phyloP scores from a whole-genome alignment of 2,329 filamentous ascomycete species.

The Neofusicoccum parvum region DNA sequence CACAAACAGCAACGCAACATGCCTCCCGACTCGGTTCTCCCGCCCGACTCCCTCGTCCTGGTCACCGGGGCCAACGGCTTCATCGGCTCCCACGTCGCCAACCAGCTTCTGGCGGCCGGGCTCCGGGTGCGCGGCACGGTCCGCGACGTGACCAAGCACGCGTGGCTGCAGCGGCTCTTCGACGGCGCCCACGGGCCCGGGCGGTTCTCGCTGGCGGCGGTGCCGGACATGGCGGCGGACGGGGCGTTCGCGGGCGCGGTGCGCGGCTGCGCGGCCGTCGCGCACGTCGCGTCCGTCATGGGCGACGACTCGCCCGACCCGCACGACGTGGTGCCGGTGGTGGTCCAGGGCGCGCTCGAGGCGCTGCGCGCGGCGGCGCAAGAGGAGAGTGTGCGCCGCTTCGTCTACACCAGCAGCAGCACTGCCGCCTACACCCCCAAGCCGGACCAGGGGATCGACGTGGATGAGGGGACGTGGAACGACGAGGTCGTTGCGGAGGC shows the following conservation, averaged over 20 bases:
- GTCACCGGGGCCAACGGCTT: slow-evolving; percentile 42
- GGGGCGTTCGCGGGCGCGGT: slow-evolving; percentile 32
- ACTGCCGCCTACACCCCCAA: no score
- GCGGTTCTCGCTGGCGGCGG: slow-evolving; percentile 31
- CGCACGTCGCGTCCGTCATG: slow-evolving; percentile 50
- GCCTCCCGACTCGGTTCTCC: slow-evolving; percentile 22
- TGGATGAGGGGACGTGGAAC: slow-evolving; percentile 37
- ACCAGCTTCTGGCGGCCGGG: slow-evolving; percentile 34
- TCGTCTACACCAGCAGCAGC: slow-evolving; percentile 50
- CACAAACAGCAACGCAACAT: slow-evolving; percentile 26
- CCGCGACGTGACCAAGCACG: slow-evolving; percentile 30
- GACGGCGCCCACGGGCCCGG: slow-evolving; percentile 26
- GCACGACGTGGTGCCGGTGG: slow-evolving; percentile 47
- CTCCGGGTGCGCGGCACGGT: slow-evolving; percentile 40
- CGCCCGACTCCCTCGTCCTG: slow-evolving; percentile 28
- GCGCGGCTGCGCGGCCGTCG: slow-evolving; percentile 43
- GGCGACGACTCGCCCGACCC: slow-evolving; percentile 37
- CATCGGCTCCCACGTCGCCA: slow-evolving; percentile 35
- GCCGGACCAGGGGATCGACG: slow-evolving; percentile 30
- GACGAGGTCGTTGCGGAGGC: slow-evolving; percentile 34
- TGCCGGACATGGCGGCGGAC: slow-evolving; percentile 33
- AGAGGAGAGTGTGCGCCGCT: slow-evolving; percentile 29
- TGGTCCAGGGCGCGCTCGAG: slow-evolving; percentile 39
- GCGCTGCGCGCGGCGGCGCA: slow-evolving; percentile 46
- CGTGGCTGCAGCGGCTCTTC: slow-evolving; percentile 36